Conservation (phyloP, 805 yeast genomes). For the Lipomyces starkeyi region DNA sequence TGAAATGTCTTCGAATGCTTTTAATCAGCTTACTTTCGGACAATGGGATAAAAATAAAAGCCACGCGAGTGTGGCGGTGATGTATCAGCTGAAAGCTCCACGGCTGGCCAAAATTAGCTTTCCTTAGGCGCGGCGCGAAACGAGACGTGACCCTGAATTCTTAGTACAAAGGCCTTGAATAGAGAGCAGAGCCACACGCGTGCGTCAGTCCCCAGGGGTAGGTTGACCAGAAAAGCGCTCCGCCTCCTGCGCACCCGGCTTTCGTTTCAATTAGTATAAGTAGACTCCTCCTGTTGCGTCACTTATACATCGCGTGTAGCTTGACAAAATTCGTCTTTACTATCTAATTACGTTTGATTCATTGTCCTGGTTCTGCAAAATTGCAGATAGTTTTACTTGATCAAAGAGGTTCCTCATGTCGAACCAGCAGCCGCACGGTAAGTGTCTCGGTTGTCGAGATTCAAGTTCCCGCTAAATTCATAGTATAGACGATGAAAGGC, state of each 20-base stretch:
- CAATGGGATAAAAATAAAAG: background rate
- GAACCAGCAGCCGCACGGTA: slow-evolving; percentile 10
- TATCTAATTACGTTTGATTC: too few relatives aligned
- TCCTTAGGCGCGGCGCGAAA: background rate
- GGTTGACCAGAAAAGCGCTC: too few relatives aligned
- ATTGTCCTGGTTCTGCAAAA: background rate
- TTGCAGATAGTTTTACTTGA: background rate
- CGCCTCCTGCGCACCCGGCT: too few relatives aligned
- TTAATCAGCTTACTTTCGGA: too few relatives aligned
- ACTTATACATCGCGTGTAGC: too few relatives aligned
- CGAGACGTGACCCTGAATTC: background rate
- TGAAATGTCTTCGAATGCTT: too few relatives aligned
- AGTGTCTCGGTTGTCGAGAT: background rate
- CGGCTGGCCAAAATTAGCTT: background rate
- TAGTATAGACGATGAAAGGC: background rate
- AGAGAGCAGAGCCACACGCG: background rate
- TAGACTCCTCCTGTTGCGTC: too few relatives aligned
- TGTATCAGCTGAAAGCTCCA: background rate
- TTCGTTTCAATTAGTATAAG: too few relatives aligned
- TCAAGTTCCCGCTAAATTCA: background rate
- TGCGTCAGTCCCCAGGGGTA: slow-evolving; percentile 6
- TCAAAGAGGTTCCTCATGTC: background rate
- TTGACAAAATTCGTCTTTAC: too few relatives aligned
- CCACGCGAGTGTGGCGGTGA: slow-evolving; percentile 1
- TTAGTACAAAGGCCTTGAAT: background rate